Evolutionary conservation across 2,329 filamentous ascomycete genomes (phyloP).

Genomic region (Bipolaris sorokiniana): DNA sequence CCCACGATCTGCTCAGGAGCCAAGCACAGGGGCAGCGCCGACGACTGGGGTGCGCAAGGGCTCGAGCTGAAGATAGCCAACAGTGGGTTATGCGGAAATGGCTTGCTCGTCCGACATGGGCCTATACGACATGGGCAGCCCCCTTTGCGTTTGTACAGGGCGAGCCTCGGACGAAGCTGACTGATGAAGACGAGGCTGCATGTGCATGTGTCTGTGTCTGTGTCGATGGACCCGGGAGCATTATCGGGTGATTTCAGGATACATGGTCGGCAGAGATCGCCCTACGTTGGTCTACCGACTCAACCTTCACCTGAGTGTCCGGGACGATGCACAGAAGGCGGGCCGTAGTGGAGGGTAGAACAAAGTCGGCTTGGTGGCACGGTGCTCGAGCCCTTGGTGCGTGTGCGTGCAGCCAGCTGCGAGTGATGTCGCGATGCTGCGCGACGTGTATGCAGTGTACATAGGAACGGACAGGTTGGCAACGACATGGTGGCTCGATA

Average conservation of each 20-base stretch:
- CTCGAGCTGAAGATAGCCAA: constrained; percentile 21
- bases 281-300: constrained; percentile 24
- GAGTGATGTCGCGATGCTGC: constrained; percentile 25
- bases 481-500: constrained; percentile 14
- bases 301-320: constrained; percentile 22
- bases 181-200: constrained; percentile 6
- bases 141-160: constrained; percentile 15
- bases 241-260: constrained; percentile 11
- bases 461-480: constrained; percentile 10
- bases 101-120: constrained; percentile 15
- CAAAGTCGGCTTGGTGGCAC: constrained; percentile 20
- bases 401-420: constrained; percentile 15
- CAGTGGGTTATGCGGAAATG: constrained; percentile 20
- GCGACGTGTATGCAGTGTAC: constrained; percentile 1
- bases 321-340: constrained; percentile 29
- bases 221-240: constrained; percentile 15
- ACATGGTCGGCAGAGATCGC: constrained; percentile 16
- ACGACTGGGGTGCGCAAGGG: constrained; percentile 33
- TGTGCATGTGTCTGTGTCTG: not conserved
- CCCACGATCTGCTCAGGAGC: constrained; percentile 34
- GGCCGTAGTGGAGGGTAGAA: constrained; percentile 22
- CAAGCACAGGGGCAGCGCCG: constrained; percentile 29
- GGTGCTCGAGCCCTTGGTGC: constrained; percentile 7
- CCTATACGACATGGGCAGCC: constrained; percentile 23
- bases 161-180: constrained; percentile 3